Evolutionary conservation across 495 filamentous ascomycete genomes (phyloP).

Genomic region (Aspergillus asperescens): DNA sequence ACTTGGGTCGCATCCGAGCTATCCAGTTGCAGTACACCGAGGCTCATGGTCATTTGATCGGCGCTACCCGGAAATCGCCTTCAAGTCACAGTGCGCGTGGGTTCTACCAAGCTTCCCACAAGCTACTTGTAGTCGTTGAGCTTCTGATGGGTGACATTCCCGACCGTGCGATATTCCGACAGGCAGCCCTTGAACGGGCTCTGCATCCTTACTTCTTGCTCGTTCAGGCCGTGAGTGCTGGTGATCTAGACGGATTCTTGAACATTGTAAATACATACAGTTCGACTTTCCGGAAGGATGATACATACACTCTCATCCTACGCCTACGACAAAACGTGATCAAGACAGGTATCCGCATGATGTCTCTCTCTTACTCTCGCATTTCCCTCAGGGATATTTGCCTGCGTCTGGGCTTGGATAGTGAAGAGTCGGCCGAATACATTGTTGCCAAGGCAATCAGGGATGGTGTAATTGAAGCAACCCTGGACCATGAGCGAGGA

Average conservation of each 20-base stretch:
- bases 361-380: conserved; percentile 93
- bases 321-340: conserved; percentile 97
- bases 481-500: conserved; percentile 85
- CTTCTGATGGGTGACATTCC: conserved; percentile 98
- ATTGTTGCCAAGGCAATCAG: conserved; percentile 98
- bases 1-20: conserved; percentile 90
- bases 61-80: conserved; percentile 90
- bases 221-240: conserved; percentile 89
- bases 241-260: conserved; percentile 88
- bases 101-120: conserved; percentile 92
- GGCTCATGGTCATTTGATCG: conserved; percentile 88
- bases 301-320: conserved; percentile 91
- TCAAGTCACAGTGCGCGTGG: conserved; percentile 82
- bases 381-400: conserved; percentile 98
- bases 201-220: conserved; percentile 89
- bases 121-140: conserved; percentile 90
- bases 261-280: conserved; percentile 73
- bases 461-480: conserved; percentile 96
- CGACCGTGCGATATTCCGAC: conserved; percentile 87
- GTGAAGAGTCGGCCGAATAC: conserved; percentile 95
- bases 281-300: conserved; percentile 82
- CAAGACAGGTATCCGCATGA: conserved; percentile 98
- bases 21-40: conserved; percentile 95
- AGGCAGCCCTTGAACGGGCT: conserved; percentile 74
- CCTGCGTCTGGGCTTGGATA: conserved; percentile 84